Evolutionary conservation across 2,329 filamentous ascomycete genomes (phyloP), one percentile per base, ranked within the genome.

Genomic region (Phaeosphaeria sp.): DNA sequence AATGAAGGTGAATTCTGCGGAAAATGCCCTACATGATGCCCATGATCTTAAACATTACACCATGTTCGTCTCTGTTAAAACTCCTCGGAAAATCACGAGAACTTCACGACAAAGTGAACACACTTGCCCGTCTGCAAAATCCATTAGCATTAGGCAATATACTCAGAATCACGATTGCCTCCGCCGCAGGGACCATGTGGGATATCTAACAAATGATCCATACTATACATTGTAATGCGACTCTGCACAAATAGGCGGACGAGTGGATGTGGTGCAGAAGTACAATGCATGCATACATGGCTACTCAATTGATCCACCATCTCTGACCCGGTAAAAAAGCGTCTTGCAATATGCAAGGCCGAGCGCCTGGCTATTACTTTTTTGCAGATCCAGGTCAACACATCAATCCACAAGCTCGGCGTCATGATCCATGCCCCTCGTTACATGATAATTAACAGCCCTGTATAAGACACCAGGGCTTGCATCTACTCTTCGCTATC

Each of bases 391-490:
- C 42, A 44, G 42, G 42, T 20, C 30, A 36, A 36, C 30, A 36
- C 30, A 11, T 21, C 15, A 18, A 44, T 21, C 42, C 42, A 44
- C 42, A 13, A 44, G 18, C 17, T 20, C 42, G 42, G n/a, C 42
- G 21, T 7, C n/a, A 20, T 13, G 11, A 22, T 21, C 42, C 17
- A 17, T 13, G n/a, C 6, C 42, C 30, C 30, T 3, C 13, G 3
- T 6, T 36, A 15, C 30, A 36, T 36, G 30, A 9, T 3, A 36
- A 36, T 36, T 27, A 27, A 27, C 30, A 36, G 30, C 13, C 30
- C 11, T 56, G 57, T 58, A 60, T 56, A 43, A 47, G 17, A 48
- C 17, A 15, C 20, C 6, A 18, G 17, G 39, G 18, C 17, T 11
- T 27, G 7, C 17, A 20, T 54, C 33, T 33, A 20, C 27, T 36